Conservation (phyloP, 1,284 basidiomycete genomes). For the Sporisorium iseilematis-ciliati region DNA sequence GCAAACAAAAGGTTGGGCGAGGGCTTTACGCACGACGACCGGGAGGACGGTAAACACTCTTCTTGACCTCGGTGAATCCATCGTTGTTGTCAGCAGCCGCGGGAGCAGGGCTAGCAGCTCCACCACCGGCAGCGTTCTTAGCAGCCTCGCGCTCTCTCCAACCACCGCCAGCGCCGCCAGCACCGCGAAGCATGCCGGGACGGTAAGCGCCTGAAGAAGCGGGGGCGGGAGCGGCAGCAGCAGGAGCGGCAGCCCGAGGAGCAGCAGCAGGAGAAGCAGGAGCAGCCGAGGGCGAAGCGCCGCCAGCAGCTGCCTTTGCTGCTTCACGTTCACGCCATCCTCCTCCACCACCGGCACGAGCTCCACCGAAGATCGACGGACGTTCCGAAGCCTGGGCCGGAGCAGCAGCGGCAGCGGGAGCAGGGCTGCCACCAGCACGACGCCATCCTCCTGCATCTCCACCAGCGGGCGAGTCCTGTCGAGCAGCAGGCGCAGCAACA, state of each 20-base stretch:
- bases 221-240: slow-evolving; percentile 26
- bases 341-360: slow-evolving; percentile 29
- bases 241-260: slow-evolving; percentile 21
- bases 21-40: slow-evolving; percentile 31
- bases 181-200: slow-evolving; percentile 43
- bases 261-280: slow-evolving; percentile 6
- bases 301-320: slow-evolving; percentile 33
- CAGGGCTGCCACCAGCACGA: slow-evolving; percentile 13
- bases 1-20: too few relatives aligned
- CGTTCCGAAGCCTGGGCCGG: slow-evolving; percentile 27
- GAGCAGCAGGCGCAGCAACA: slow-evolving; percentile 14
- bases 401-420: slow-evolving; percentile 23
- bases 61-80: slow-evolving; percentile 58
- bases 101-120: slow-evolving; percentile 6
- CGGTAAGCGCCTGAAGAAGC: slow-evolving; percentile 38
- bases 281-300: slow-evolving; percentile 4
- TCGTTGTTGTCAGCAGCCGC: slow-evolving; percentile 41
- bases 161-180: slow-evolving; percentile 16
- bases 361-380: slow-evolving; percentile 39
- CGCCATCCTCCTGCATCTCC: slow-evolving; percentile 17
- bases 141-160: slow-evolving; percentile 54
- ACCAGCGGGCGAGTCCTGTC: slow-evolving; percentile 25
- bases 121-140: slow-evolving; percentile 40
- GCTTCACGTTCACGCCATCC: slow-evolving; percentile 41
- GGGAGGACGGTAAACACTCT: slow-evolving; percentile 47